phyloP scores from a whole-genome alignment of 805 yeast species.

The Millerozyma miso region DNA sequence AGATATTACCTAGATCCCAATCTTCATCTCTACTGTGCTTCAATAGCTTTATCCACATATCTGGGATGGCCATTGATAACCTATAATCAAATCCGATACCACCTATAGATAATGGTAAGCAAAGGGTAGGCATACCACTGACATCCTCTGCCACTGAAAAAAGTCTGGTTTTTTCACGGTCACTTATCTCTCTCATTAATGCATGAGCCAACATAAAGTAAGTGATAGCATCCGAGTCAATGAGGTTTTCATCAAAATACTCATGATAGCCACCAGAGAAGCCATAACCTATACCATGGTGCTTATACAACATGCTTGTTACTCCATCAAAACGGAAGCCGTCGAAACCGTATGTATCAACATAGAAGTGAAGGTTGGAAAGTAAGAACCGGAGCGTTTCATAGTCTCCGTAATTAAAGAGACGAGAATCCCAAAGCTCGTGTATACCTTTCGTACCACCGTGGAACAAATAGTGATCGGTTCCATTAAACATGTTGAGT shows the following conservation, averaged over 20 bases:
- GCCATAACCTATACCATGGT: slow-evolving; percentile 89
- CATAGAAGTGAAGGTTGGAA: slow-evolving; percentile 76
- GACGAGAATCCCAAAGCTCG: slow-evolving; percentile 92
- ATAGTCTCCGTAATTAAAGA: slow-evolving; percentile 87
- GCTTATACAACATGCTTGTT: slow-evolving; percentile 85
- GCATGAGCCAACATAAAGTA: slow-evolving; percentile 91
- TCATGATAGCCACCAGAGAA: slow-evolving; percentile 93
- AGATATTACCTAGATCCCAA: slow-evolving; percentile 84
- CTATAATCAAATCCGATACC: slow-evolving; percentile 95
- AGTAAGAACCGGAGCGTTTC: slow-evolving; percentile 86
- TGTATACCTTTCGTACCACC: slow-evolving; percentile 87
- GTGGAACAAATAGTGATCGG: slow-evolving; percentile 93
- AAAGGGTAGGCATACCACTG: slow-evolving; percentile 94
- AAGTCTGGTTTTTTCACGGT: slow-evolving; percentile 38
- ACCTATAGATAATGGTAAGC: slow-evolving; percentile 67
- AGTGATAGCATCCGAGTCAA: slow-evolving; percentile 81
- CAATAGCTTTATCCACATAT: slow-evolving; percentile 95
- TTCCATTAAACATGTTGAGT: slow-evolving; percentile 86
- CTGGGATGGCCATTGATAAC: slow-evolving; percentile 95
- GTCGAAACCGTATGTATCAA: slow-evolving; percentile 82
- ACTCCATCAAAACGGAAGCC: slow-evolving; percentile 98
- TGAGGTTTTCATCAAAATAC: slow-evolving; percentile 72
- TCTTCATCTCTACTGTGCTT: slow-evolving; percentile 83
- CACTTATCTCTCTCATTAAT: slow-evolving; percentile 53
- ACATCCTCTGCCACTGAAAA: slow-evolving; percentile 94